Base-by-base conservation (phyloP, 129 eudicot species). In the Artemisia argyi region DNA sequence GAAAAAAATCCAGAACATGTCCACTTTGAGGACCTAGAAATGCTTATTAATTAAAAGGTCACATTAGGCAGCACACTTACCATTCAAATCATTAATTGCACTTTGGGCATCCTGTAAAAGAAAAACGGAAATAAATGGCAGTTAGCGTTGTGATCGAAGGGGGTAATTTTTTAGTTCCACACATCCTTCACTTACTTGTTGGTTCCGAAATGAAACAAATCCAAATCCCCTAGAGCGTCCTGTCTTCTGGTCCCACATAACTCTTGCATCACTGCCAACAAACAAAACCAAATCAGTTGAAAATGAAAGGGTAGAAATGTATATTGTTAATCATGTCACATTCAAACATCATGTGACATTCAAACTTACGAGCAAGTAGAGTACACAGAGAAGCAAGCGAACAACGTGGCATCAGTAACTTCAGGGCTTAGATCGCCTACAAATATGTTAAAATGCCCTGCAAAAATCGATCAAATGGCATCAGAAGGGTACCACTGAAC, bases 141-240 rank as follows among this genome's bases (percentile, higher is more conserved):
- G 59, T 61, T 61, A 76, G 64, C 3, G 12, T 71, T 28, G 42
- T 63, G 51, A 9, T 19, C 15, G 53, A 68, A 15, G 56, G 32
- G 26, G 30, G 16, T 13, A 11, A 69, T 18, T 61, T 51, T 44
- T 66, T 48, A 20, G 35, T 56, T 11, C 58, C 73, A 30, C 54
- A 28, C 42, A 60, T 18, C 14, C 56, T 59, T 44, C 8, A 14
- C 77, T 78, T 59, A 94, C 99, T 90, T 95, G 99, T 77, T 95
- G 99, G 85, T 58, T 95, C 61, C 96, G 90, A 69, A 90, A 95
- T 17, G 99, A 90, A 69, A 95, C 99, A 76, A 95, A 95, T 13
- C 99, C 99, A 88, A 95, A 95, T 49, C 97, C 99, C 79, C 99
- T 88, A 5, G 99, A 95, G 49, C 97, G 94, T 39, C 99, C 99